Evolutionary conservation across 257 asterid species (phyloP).

Genomic region (Gentiana straminea): DNA sequence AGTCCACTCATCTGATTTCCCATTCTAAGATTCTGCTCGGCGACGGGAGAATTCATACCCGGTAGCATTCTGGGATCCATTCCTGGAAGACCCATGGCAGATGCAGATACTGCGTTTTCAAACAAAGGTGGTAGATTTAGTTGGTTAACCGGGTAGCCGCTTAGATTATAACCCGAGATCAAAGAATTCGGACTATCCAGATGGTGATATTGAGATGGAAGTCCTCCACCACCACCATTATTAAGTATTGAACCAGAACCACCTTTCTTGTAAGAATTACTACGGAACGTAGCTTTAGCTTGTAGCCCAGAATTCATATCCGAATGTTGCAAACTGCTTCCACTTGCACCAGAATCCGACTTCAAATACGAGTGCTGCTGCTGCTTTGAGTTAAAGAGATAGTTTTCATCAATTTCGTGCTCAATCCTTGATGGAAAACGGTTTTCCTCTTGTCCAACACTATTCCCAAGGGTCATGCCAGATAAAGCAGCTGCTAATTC

Average conservation of each 20-base stretch:
- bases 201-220: conserved; percentile 53
- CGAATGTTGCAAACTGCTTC: conserved; percentile 19
- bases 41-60: conserved; percentile 41
- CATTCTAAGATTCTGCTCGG: conserved; percentile 46
- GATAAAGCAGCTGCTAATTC: conserved; percentile 82
- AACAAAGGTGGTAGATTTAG: conserved; percentile 78
- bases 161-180: conserved; percentile 36
- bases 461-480: conserved; percentile 68
- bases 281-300: conserved; percentile 29
- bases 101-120: conserved; percentile 89
- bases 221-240: conserved; percentile 23
- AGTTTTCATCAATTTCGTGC: conserved; percentile 37
- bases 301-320: conserved; percentile 31
- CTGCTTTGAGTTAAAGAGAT: conserved; percentile 46
- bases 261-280: conserved; percentile 48
- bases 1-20: conserved; percentile 53
- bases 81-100: conserved; percentile 72
- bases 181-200: conserved; percentile 73
- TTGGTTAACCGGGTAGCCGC: conserved; percentile 71
- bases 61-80: conserved; percentile 69
- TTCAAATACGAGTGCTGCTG: conserved; percentile 27
- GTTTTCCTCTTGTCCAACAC: conserved; percentile 36
- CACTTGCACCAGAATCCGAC: conserved; percentile 29
- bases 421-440: conserved; percentile 33
- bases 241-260: conserved; percentile 35